These are phyloP conservation scores for Leucocoprinus leucothites DNA, from an alignment of 768 basidiomycete genomes.

Conservation along the genomic window DNA sequence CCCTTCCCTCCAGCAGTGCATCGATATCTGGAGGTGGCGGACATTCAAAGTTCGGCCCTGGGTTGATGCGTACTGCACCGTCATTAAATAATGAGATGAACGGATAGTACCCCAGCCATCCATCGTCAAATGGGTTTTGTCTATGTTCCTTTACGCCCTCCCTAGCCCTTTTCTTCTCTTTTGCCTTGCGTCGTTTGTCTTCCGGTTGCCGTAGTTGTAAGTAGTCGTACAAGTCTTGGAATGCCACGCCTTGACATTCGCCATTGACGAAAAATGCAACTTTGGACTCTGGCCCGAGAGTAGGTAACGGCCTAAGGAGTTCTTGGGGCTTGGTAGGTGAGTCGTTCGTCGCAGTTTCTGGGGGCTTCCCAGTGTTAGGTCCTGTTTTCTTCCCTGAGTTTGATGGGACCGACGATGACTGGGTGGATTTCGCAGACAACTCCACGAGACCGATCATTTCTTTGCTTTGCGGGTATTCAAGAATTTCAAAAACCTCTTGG, in stretches of 20 bases:
- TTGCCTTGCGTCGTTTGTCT: slow-evolving; percentile 57
- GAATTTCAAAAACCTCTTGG: slow-evolving; percentile 94
- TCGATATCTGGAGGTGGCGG: slow-evolving; percentile 82
- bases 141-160: slow-evolving; percentile 71
- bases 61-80: slow-evolving; percentile 79
- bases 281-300: slow-evolving; percentile 57
- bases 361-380: slow-evolving; percentile 54
- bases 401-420: slow-evolving; percentile 54
- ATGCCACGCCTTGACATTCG: slow-evolving; percentile 77
- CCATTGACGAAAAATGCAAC: slow-evolving; percentile 95
- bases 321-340: slow-evolving; percentile 32
- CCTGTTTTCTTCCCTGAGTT: slow-evolving; percentile 61
- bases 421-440: slow-evolving; percentile 57
- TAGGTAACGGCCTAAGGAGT: slow-evolving; percentile 64
- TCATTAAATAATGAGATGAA: slow-evolving; percentile 92
- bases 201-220: slow-evolving; percentile 67
- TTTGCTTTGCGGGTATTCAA: slow-evolving; percentile 84
- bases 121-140: slow-evolving; percentile 91
- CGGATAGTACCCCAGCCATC: slow-evolving; percentile 92
- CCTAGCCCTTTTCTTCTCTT: slow-evolving; percentile 59
- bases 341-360: slow-evolving; percentile 45
- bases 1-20: slow-evolving; percentile 41
- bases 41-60: slow-evolving; percentile 83
- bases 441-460: slow-evolving; percentile 93
- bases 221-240: slow-evolving; percentile 86